phyloP scores from a whole-genome alignment of 805 yeast genomes.

The Saccharomyces jurei region DNA sequence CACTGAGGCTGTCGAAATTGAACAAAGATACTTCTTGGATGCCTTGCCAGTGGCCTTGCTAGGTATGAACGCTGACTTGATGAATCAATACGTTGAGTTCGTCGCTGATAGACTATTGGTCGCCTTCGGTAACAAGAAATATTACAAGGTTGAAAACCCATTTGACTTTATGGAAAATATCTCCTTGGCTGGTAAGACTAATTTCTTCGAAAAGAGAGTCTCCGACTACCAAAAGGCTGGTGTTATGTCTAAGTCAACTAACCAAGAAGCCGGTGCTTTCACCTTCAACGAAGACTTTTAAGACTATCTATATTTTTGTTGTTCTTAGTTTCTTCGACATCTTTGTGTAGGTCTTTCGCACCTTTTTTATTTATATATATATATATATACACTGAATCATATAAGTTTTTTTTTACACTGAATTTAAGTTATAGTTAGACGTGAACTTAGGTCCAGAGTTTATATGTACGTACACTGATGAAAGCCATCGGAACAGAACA shows the following conservation, averaged over 20 bases:
- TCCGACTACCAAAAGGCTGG: conserved; percentile 99
- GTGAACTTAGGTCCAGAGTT: neutral
- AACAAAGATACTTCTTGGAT: conserved; percentile 88
- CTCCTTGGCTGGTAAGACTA: conserved; percentile 96
- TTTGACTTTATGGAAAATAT: conserved; percentile 99
- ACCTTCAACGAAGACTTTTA: conserved; percentile 91
- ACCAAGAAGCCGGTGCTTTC: conserved; percentile 50
- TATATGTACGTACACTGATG: neutral
- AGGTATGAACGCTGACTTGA: conserved; percentile 89
- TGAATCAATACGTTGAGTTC: conserved; percentile 97
- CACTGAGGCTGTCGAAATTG: conserved; percentile 91
- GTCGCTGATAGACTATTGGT: conserved; percentile 92
- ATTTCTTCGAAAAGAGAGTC: conserved; percentile 97
- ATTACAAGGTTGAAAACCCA: conserved; percentile 83
- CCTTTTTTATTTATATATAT: neutral
- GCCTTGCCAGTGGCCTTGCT: conserved; percentile 88
- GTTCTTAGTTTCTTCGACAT: neutral
- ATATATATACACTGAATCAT: neutral
- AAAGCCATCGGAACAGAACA: neutral
- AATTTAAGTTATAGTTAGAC: neutral
- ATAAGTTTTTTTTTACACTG: neutral
- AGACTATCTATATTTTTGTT: conserved; percentile 8
- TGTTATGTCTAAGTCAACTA: conserved; percentile 76
- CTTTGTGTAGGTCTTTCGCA: neutral
- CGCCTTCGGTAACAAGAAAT: conserved; percentile 84